Conservation (phyloP, 176 grass and related monocot genomes). For the Bothriochloa decipiens region DNA sequence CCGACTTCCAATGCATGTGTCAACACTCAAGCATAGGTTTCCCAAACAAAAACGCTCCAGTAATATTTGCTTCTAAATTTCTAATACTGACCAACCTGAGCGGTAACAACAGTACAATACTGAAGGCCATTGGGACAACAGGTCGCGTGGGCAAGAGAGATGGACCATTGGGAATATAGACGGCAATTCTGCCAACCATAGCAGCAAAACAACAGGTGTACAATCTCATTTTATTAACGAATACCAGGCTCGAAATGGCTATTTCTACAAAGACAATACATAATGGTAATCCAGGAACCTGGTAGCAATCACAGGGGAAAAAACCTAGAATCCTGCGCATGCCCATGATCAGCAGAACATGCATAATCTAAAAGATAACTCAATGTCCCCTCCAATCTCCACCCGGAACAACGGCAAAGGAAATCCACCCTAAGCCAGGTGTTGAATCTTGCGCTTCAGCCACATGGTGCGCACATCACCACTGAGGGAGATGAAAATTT, state of each 20-base stretch:
- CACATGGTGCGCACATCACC: constrained; percentile 68
- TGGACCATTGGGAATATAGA: neutral
- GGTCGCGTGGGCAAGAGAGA: neutral
- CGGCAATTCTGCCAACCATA: too few relatives aligned
- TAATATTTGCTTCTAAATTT: neutral
- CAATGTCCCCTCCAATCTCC: constrained; percentile 23
- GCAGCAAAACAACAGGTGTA: neutral
- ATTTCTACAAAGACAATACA: constrained; percentile 47
- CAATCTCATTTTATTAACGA: constrained; percentile 47
- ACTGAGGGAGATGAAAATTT: constrained; percentile 68
- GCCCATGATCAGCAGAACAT: constrained; percentile 15
- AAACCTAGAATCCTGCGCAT: constrained; percentile 39
- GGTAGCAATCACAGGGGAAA: too few relatives aligned
- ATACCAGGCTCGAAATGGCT: constrained; percentile 23
- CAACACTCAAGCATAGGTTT: neutral
- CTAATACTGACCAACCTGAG: neutral
- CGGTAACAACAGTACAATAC: neutral
- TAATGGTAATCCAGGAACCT: constrained; percentile 21
- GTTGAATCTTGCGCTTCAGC: constrained; percentile 76
- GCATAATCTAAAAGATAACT: constrained; percentile 32
- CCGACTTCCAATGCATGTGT: neutral
- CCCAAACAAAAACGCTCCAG: neutral
- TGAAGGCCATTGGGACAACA: neutral
- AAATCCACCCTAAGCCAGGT: constrained; percentile 46
- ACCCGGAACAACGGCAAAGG: constrained; percentile 14